Base-by-base conservation (phyloP, 441 rosid genomes). In the Hypseocharis bilobata region DNA sequence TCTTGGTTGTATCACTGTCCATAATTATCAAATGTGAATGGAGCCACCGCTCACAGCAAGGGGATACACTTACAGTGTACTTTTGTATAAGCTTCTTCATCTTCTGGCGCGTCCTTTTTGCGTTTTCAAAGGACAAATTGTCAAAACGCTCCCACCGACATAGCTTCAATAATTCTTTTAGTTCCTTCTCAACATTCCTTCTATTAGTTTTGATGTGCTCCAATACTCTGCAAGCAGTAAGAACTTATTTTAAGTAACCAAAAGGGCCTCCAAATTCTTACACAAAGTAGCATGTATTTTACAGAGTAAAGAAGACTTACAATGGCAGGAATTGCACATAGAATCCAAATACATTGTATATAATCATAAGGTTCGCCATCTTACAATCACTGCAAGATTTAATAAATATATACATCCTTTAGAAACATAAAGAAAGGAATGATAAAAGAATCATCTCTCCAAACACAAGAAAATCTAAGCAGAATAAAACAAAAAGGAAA, bases 341-440 rank as follows among this genome's bases (percentile, higher is more conserved):
- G 82, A 85, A 85, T 52, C 99, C 99, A 76, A 85, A 89, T 40
- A 84, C 58, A 74, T 94, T 94, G 88, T 89, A 94, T 64, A 93
- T 76, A 60, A 91, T 83, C 68, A 76, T 80, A 75, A 86, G 63
- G 70, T 76, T 86, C 71, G 72, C 82, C 75, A 79, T 82, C 74
- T 84, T 86, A 83, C 74, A 60, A 47, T 74, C 72, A 70, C 99
- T 94, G 85, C 77, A 78, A 45, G 40, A 49, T 70, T 70, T 32
- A 70, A 19, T 38, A 63, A 51, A 17, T 19, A n/a, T 42, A 42
- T n/a, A 55, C 63, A 47, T 14, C 16, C 4, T 28, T 22, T 10
- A 42, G 42, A 34, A 65, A 64, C 60, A 45, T 59, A 52, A 5
- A 42, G 30, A 66, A 30, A 73, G 19, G 49, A 27, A 63, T 42